Conservation (phyloP, 2,329 filamentous ascomycete genomes). For the Clarireedia paspali region DNA sequence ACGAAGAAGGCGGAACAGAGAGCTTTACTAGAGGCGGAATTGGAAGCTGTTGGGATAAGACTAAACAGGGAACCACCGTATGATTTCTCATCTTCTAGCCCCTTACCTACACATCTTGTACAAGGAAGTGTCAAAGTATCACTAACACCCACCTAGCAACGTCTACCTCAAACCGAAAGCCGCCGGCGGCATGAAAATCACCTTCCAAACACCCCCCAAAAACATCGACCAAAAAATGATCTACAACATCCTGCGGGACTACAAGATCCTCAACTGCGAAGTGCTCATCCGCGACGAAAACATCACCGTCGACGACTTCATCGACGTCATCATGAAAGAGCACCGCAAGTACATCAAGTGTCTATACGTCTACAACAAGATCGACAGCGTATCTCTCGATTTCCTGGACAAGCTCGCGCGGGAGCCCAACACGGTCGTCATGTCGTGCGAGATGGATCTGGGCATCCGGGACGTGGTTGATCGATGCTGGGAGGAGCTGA, state of each 20-base stretch:
- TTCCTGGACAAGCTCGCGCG: constrained; percentile 87
- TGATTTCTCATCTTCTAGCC: constrained; percentile 25
- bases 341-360: constrained; percentile 94
- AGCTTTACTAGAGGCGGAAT: constrained; percentile 78
- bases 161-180: constrained; percentile 97
- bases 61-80: constrained; percentile 87
- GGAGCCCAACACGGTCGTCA: constrained; percentile 90
- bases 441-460: constrained; percentile 94
- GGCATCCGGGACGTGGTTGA: constrained; percentile 92
- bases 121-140: too few relatives aligned
- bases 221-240: constrained; percentile 95
- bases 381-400: constrained; percentile 88
- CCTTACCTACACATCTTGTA: background rate
- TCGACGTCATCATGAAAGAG: constrained; percentile 99
- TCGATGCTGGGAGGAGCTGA: constrained; percentile 87
- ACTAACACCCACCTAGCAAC: constrained; percentile 51
- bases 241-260: constrained; percentile 94
- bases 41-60: constrained; percentile 91
- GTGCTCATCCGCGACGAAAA: constrained; percentile 92
- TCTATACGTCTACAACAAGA: constrained; percentile 99
- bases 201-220: constrained; percentile 84
- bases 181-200: constrained; percentile 97
- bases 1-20: constrained; percentile 95
- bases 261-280: constrained; percentile 97
- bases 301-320: constrained; percentile 94